Evolutionary conservation across 164 flowering plant species (phyloP), one percentile per base, ranked within the genome.

Genomic region (Chimonanthus salicifolius): DNA sequence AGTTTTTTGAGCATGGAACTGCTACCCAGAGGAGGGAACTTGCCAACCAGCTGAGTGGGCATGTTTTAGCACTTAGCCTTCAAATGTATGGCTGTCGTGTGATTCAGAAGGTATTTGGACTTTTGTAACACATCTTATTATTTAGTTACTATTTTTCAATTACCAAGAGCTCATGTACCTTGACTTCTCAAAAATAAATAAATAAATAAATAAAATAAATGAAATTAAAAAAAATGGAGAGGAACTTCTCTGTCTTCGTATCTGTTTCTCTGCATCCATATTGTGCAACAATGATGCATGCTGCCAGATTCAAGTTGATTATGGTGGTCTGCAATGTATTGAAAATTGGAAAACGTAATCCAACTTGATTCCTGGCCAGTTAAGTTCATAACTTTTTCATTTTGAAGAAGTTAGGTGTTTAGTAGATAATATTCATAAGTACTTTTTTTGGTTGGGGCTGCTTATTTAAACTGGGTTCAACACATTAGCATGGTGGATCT

Each of bases 1-100:
- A 92, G 97, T 92, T 92, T 83, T 88, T 92, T 80, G 94, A 92
- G 88, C 97, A 90, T 82, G 97, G 97, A 82, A 82, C 83, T 71
- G 74, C 90, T 66, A 72, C 87, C 15, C 97, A 92, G 77, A 86
- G 87, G 68, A 84, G 93, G 80, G 94, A 92, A 79, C 75, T 92
- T 72, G 97, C 94, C 58, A 84, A 89, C 67, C 88, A 90, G 76
- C 85, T 92, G 43, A 80, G 78, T 72, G 93, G 93, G 73, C 86
- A 88, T 78, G 97, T 92, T 0, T 81, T 92, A 74, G 79, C 87
- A 10, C 90, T 92, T 10, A 92, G 94, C 81, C 92, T 92, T 80
- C 97, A 92, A 80, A 92, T 92, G 97, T 92, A 92, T 84, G 97
- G 97, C 20, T 92, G 97, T 79, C 87, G 94, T 66, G 97, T 92